Evolutionary conservation across 805 yeast species (phyloP), one percentile per base, ranked within the genome.

Genomic region (Suhomyces kilbournensis): DNA sequence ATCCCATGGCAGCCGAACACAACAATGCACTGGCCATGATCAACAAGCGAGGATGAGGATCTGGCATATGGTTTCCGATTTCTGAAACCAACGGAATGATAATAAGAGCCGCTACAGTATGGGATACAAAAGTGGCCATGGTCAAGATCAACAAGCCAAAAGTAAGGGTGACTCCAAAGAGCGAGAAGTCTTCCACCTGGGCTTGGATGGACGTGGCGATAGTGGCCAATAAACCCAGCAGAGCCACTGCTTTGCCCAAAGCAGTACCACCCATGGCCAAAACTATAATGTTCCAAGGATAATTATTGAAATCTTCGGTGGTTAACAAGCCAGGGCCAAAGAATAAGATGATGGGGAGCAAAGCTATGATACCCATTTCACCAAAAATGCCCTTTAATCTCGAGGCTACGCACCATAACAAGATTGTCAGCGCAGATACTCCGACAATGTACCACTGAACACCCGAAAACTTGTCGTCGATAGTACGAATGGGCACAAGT

Each of bases 191-290:
- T 52, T 78, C 79, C n/a, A 93, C 88, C 53, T 79, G 71, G 1
- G 69, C 62, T 63, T 88, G 90, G 53, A 94, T 88, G 1, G 75
- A 66, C 2, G 71, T 58, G 0, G 99, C 98, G 54, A 92, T 85
- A 0, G 93, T 85, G 6, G 83, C 78, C 52, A 93, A 77, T 51
- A 93, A 75, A 0, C 98, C 98, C 1, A 97, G 90, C 7, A 94
- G 85, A 1, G 96, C 84, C 1, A 93, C 98, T 0, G 97, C 97
- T 66, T 90, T 91, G 52, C 99, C 99, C 48, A 93, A 75, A 0
- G 97, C 96, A 49, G 93, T 82, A 56, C 99, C 99, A 30, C 99
- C 99, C 99, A 93, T 94, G 3, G 98, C 97, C 56, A 93, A 77
- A 44, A 93, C 83, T 8, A 94, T 94, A 60, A 93, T 94, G 4